These are phyloP conservation scores for Musa troglodytarum DNA, from an alignment of 176 grass and related monocot species.

Conservation along the genomic window DNA sequence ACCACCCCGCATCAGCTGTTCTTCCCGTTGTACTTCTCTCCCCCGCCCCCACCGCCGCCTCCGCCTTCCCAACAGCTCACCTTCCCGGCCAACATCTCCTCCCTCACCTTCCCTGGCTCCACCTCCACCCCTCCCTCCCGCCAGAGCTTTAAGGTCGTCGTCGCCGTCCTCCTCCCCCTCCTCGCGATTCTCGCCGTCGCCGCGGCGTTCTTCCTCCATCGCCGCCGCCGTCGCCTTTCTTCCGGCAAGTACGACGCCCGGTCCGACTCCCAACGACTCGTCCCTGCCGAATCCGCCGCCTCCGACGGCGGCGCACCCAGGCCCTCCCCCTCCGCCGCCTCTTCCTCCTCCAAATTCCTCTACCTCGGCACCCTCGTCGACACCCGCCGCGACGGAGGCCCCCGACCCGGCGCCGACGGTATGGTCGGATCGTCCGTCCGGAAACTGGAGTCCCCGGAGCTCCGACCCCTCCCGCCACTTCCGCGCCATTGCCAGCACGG, in stretches of 20 bases:
- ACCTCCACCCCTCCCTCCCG: constrained; percentile 13
- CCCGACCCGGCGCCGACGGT: background rate
- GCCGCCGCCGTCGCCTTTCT: constrained; percentile 26
- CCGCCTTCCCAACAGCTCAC: background rate
- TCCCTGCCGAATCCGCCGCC: constrained; percentile 32
- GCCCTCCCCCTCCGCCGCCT: background rate
- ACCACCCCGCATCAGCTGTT: constrained; percentile 11
- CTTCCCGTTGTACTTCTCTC: background rate
- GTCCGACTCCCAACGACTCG: constrained; percentile 65
- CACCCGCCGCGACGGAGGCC: constrained; percentile 17
- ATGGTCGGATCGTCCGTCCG: background rate
- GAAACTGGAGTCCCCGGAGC: constrained; percentile 15
- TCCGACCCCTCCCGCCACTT: constrained; percentile 8
- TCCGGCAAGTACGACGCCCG: constrained; percentile 29
- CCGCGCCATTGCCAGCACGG: constrained; percentile 5
- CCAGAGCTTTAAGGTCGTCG: constrained; percentile 47
- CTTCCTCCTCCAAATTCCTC: constrained; percentile 39
- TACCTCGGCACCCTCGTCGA: constrained; percentile 53
- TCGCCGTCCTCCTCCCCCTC: constrained; percentile 51
- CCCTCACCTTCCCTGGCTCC: constrained; percentile 30
- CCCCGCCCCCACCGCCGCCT: background rate
- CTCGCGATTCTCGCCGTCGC: constrained; percentile 44
- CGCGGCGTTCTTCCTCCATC: constrained; percentile 63
- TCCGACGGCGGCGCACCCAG: constrained; percentile 34
- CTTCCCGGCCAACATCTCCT: constrained; percentile 29